phyloP scores from a whole-genome alignment of 805 yeast species.

The Wickerhamomyces subpelliculosus region DNA sequence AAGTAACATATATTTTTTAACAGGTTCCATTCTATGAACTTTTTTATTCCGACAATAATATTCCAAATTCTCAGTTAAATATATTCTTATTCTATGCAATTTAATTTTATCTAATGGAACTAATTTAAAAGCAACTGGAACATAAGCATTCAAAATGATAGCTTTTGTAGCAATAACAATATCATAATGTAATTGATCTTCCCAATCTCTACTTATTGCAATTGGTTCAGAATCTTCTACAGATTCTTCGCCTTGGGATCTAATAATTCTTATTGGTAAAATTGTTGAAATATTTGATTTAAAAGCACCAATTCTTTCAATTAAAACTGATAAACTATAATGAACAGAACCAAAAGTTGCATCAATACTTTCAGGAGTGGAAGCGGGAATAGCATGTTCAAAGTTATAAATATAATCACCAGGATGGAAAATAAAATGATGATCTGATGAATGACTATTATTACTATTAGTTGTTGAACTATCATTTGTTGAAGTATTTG shows the following conservation, averaged over 20 bases:
- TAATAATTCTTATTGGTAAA: constrained; percentile 56
- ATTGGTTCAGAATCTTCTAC: constrained; percentile 92
- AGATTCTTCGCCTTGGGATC: constrained; percentile 73
- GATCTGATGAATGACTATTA: constrained; percentile 6
- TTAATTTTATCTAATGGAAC: constrained; percentile 83
- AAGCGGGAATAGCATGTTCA: constrained; percentile 79
- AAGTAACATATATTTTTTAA: constrained; percentile 67
- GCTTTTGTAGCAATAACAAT: constrained; percentile 87
- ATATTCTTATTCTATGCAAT: constrained; percentile 78
- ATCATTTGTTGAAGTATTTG: not conserved
- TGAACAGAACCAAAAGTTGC: constrained; percentile 78
- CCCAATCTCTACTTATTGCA: constrained; percentile 88
- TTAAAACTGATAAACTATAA: constrained; percentile 60
- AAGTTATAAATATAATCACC: constrained; percentile 93
- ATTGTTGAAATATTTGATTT: constrained; percentile 65
- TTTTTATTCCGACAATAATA: constrained; percentile 81
- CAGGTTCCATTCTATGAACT: constrained; percentile 90
- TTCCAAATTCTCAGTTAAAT: constrained; percentile 83
- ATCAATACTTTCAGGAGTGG: constrained; percentile 71
- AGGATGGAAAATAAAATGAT: constrained; percentile 50
- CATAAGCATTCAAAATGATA: constrained; percentile 70
- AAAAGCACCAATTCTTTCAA: constrained; percentile 82
- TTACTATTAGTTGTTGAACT: constrained; percentile 1
- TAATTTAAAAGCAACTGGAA: constrained; percentile 80
- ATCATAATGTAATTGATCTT: constrained; percentile 82